Conservation (phyloP, 2,329 filamentous ascomycete species). For the Penicillium capsulatum region DNA sequence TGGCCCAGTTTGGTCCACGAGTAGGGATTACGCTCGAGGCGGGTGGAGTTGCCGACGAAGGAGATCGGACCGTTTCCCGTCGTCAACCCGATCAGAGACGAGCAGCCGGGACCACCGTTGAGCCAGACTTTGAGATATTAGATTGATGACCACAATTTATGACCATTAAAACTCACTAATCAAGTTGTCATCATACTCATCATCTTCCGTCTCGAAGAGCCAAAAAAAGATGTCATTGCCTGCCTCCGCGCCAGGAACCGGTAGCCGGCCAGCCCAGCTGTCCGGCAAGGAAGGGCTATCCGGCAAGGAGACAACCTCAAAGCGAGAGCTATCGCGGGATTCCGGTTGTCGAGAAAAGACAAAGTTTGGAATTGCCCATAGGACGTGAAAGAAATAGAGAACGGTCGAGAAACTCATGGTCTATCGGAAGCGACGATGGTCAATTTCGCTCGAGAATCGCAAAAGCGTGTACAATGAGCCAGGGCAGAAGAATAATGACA, state of each 20-base stretch:
- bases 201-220: conserved; percentile 33
- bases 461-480: no score
- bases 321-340: conserved; percentile 14
- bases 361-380: conserved; percentile 16
- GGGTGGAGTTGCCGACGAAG: conserved; percentile 29
- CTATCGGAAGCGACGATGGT: no score
- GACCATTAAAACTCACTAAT: conserved; percentile 27
- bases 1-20: conserved; percentile 33
- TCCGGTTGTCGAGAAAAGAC: conserved; percentile 5
- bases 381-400: conserved; percentile 18
- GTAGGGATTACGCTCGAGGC: conserved; percentile 22
- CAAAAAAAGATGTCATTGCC: conserved; percentile 38
- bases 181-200: conserved; percentile 29
- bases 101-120: conserved; percentile 37
- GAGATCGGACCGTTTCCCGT: conserved; percentile 34
- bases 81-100: conserved; percentile 31
- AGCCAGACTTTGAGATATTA: conserved; percentile 30
- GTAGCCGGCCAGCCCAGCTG: conserved; percentile 36
- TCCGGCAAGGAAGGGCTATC: conserved; percentile 25
- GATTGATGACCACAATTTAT: background rate
- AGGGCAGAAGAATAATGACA: no score
- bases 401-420: conserved; percentile 23
- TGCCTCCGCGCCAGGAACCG: conserved; percentile 24
- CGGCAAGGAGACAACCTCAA: conserved; percentile 30
- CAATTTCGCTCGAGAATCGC: no score